A percentile compares a stretch with the other conserved stretches of the same genome.
Evolutionary conservation across 306 rosid species (phyloP).

Genomic region (Ormosia semicastrata): DNA sequence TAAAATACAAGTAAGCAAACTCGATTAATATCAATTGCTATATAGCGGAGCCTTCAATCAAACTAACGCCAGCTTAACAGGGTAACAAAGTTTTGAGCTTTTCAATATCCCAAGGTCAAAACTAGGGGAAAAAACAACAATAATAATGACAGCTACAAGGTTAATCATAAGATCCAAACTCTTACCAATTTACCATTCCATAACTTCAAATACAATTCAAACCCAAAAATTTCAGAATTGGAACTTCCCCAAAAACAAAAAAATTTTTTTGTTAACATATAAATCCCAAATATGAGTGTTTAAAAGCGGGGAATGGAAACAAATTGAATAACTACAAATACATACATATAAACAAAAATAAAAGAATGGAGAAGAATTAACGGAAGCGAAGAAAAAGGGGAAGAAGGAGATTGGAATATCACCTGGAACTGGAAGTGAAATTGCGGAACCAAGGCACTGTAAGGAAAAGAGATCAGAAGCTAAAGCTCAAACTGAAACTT

Average conservation of each 20-base stretch:
- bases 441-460: neutral
- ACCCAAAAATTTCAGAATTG: neutral
- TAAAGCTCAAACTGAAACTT: neutral
- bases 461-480: conserved; percentile 22
- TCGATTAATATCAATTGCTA: neutral
- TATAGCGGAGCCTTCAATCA: neutral
- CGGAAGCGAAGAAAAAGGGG: neutral
- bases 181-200: neutral
- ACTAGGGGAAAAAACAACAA: neutral
- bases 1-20: conserved; percentile 10
- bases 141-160: neutral
- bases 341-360: too few species aligned
- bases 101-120: conserved; percentile 5
- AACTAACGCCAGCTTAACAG: neutral
- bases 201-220: neutral
- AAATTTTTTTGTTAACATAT: neutral
- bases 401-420: neutral
- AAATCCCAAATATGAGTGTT: neutral
- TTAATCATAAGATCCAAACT: neutral
- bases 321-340: neutral
- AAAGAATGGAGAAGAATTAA: neutral
- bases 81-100: neutral
- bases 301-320: neutral
- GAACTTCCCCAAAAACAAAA: neutral
- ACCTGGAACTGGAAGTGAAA: conserved; percentile 4